Conservation (phyloP, 768 basidiomycete species). For the Butyriboletus loyo region DNA sequence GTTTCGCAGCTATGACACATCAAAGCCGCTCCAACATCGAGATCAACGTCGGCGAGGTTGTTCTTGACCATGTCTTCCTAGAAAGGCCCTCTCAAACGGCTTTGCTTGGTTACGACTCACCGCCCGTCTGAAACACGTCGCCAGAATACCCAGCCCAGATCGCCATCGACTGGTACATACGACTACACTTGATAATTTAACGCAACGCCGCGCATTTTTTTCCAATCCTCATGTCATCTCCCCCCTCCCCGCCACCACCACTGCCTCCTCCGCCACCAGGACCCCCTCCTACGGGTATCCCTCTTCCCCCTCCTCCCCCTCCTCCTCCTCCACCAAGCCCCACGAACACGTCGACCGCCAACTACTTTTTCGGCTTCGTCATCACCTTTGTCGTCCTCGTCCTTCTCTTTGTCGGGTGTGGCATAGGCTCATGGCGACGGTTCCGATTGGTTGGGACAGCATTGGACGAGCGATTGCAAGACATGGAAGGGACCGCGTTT, state of each 20-base stretch:
- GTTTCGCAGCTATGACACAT: background rate
- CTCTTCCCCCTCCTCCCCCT: background rate
- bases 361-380: constrained; percentile 35
- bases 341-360: constrained; percentile 9
- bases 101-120: constrained; percentile 9
- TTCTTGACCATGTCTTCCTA: background rate
- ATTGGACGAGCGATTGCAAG: constrained; percentile 21
- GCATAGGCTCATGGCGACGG: constrained; percentile 45
- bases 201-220: background rate
- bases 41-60: background rate
- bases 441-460: constrained; percentile 17
- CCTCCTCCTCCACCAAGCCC: background rate
- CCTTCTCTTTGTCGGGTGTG: constrained; percentile 51
- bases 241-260: background rate
- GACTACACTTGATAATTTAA: background rate
- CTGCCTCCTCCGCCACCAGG: background rate
- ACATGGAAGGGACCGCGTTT: constrained; percentile 9
- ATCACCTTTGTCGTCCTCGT: constrained; percentile 35
- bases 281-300: background rate
- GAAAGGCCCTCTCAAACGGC: background rate
- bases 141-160: constrained; percentile 4
- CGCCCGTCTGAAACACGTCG: constrained; percentile 18
- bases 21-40: background rate
- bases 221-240: constrained; percentile 13
- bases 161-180: constrained; percentile 3